Percentiles rank a stretch among this genome's conserved stretches.
Evolutionary conservation across 495 filamentous ascomycete genomes (phyloP).

Genomic region (Neurospora hispaniola): DNA sequence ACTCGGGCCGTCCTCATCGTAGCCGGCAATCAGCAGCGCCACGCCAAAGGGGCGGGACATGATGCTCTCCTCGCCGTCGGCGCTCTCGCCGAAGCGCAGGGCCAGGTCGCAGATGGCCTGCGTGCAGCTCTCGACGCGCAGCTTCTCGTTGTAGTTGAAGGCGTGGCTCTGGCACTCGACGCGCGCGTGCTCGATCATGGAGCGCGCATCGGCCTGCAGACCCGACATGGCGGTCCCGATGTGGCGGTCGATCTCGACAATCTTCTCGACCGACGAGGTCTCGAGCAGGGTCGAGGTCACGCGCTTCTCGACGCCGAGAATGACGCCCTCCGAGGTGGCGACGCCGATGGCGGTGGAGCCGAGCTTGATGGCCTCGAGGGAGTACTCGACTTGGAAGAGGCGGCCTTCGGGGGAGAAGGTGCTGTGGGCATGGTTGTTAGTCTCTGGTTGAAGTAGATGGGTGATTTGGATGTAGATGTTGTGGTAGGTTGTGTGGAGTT

Average conservation of each 20-base stretch:
- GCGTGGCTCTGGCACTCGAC: slow-evolving; percentile 94
- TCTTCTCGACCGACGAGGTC: slow-evolving; percentile 96
- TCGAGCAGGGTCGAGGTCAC: slow-evolving; percentile 95
- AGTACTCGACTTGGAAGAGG: slow-evolving; percentile 99
- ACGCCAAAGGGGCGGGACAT: slow-evolving; percentile 97
- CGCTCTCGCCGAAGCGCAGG: slow-evolving; percentile 90
- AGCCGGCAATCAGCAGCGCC: slow-evolving; percentile 89
- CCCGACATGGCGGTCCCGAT: slow-evolving; percentile 98
- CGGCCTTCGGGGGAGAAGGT: slow-evolving; percentile 99
- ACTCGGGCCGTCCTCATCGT: slow-evolving; percentile 93
- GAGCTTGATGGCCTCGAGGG: slow-evolving; percentile 98
- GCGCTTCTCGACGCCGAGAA: slow-evolving; percentile 97
- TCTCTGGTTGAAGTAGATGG: background rate
- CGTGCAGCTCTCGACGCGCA: slow-evolving; percentile 93
- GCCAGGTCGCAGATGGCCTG: slow-evolving; percentile 98
- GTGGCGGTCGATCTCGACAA: slow-evolving; percentile 97
- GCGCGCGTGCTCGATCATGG: slow-evolving; percentile 94
- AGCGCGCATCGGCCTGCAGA: slow-evolving; percentile 89
- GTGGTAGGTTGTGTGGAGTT: background rate
- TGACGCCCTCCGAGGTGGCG: slow-evolving; percentile 83
- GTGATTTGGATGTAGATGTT: background rate
- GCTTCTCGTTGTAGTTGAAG: slow-evolving; percentile 91
- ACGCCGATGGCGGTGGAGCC: slow-evolving; percentile 97
- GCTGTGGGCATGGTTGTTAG: slow-evolving; percentile 36
- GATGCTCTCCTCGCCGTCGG: slow-evolving; percentile 95